Evolutionary conservation across 768 basidiomycete genomes (phyloP).

Genomic region (Ramaria rubella): DNA sequence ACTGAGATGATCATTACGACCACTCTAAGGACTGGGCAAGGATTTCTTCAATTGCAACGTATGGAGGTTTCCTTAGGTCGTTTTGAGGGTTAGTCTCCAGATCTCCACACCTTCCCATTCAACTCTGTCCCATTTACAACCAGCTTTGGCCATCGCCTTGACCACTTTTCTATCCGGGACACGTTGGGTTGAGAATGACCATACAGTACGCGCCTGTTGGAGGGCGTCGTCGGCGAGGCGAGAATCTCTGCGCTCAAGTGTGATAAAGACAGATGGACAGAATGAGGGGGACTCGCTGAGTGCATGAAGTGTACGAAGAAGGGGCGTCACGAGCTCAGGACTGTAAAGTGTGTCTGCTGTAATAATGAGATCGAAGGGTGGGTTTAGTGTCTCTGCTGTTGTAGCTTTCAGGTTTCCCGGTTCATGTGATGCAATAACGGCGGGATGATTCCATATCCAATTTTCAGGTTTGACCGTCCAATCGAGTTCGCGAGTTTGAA

Average conservation of each 20-base stretch:
- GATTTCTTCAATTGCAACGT: no score
- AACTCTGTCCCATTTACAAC: conserved; percentile 50
- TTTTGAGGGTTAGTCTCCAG: conserved; percentile 45
- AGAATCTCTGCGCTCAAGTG: conserved; percentile 75
- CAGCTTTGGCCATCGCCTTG: conserved; percentile 53
- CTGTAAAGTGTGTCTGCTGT: conserved; percentile 81
- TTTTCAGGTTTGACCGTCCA: conserved; percentile 52
- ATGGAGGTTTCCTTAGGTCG: not conserved
- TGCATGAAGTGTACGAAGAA: conserved; percentile 59
- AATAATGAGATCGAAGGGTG: conserved; percentile 71
- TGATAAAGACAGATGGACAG: conserved; percentile 50
- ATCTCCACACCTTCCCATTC: conserved; percentile 84
- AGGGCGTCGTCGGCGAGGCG: conserved; percentile 53
- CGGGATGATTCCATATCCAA: conserved; percentile 50
- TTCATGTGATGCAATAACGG: conserved; percentile 28
- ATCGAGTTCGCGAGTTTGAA: conserved; percentile 62
- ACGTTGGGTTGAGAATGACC: conserved; percentile 53
- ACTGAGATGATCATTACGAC: no score
- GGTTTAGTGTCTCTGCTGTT: conserved; percentile 25
- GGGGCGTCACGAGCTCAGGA: conserved; percentile 52
- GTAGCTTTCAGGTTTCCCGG: no score
- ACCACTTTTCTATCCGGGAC: conserved; percentile 53
- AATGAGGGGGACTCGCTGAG: conserved; percentile 30
- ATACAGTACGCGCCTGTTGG: conserved; percentile 43
- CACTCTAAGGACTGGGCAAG: no score